Base-by-base conservation (phyloP, 495 filamentous ascomycete species). In the Aspergillus funiculosus region DNA sequence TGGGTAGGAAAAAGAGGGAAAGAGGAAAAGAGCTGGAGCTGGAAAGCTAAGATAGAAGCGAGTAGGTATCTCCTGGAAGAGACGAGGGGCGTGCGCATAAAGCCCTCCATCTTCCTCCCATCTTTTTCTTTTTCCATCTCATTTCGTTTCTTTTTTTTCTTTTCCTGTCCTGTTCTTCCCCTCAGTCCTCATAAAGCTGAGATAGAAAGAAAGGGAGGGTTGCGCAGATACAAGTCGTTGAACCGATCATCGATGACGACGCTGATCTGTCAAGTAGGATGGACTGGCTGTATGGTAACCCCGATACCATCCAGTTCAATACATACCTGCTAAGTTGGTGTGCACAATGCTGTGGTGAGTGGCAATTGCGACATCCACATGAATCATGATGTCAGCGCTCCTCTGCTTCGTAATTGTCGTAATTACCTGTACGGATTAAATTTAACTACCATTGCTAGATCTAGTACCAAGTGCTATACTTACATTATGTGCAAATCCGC, bases 301-400 rank as follows among this genome's bases (percentile, higher is more conserved):
- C 15, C 14, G 32, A 4, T 37, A 46, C 43, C 13, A 24, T 15
- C 6, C 25, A 46, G 15, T 18, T 13, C 13, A 5, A 26, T 28
- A 34, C 22, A 28, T 10, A n/a, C 14, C 21, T 39, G 31, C 35
- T 22, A 14, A 39, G 10, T 27, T 40, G 41, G 37, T 13, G 21
- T 25, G 34, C 21, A 27, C 11, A 34, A 41, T 11, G 15, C 11
- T 9, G n/a, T n/a, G n/a, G 37, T 41, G 46, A 36, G 46, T 48
- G 37, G 46, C 4, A 48, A 41, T 32, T 26, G 29, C 1, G 7
- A 21, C 29, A 36, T 8, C 20, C n/a, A 7, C n/a, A 7, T 19
- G 9, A 48, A 27, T 48, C 37, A 38, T 48, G 46, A 48, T 41
- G 46, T 48, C 46, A 48, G 35, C 17, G 10, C 37, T 14, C 20